Conservation (phyloP, 306 rosid genomes). For the Rosa lucieae region DNA sequence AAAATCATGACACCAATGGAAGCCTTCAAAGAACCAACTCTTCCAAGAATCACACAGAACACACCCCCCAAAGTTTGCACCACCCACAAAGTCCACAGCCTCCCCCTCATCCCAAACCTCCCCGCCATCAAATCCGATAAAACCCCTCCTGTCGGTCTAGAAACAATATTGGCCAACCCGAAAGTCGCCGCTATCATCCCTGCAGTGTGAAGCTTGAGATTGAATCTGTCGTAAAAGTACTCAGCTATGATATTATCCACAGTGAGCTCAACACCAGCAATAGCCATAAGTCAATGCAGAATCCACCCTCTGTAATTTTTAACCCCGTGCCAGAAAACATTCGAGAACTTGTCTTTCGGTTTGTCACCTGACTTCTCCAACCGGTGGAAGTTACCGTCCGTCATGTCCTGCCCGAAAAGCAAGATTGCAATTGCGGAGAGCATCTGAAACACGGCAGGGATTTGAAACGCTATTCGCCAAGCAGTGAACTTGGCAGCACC, state of each 20-base stretch:
- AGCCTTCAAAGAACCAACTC: background rate
- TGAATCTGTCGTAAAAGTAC: slow-evolving; percentile 69
- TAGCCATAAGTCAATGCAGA: slow-evolving; percentile 78
- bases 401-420: slow-evolving; percentile 65
- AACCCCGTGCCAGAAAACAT: slow-evolving; percentile 45
- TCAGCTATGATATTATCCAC: slow-evolving; percentile 76
- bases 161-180: slow-evolving; percentile 65
- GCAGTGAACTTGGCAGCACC: slow-evolving; percentile 69
- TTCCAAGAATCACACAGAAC: background rate
- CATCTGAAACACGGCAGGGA: slow-evolving; percentile 64
- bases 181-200: slow-evolving; percentile 75
- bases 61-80: slow-evolving; percentile 68
- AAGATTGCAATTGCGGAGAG: slow-evolving; percentile 56
- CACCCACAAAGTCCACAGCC: slow-evolving; percentile 75
- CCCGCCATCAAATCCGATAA: slow-evolving; percentile 55
- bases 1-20: background rate
- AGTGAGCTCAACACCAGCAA: slow-evolving; percentile 75
- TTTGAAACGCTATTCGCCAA: slow-evolving; percentile 74
- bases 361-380: slow-evolving; percentile 62
- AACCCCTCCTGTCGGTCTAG: slow-evolving; percentile 75
- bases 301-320: slow-evolving; percentile 83
- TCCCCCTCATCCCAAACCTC: slow-evolving; percentile 84
- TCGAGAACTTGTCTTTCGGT: slow-evolving; percentile 50
- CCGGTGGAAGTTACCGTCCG: slow-evolving; percentile 60
- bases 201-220: slow-evolving; percentile 65